Evolutionary conservation across 176 grass and related monocot species (phyloP), one percentile per base, ranked within the genome.

Genomic region (Bromus sterilis): DNA sequence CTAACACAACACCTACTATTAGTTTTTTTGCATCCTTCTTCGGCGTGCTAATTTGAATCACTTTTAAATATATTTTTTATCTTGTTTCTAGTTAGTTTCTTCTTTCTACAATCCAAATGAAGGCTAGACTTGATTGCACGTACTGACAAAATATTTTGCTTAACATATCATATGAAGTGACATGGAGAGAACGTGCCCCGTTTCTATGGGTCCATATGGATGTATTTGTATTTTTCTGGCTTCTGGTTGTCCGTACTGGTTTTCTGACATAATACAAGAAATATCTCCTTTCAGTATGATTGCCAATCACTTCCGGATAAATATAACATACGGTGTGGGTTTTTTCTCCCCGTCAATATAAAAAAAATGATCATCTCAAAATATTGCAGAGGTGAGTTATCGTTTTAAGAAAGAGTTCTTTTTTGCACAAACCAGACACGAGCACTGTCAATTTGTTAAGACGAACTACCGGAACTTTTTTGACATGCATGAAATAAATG

Each of bases 1-100:
- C 82, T 65, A 89, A 85, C 87, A 78, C 40, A 37, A 20, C 72
- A 82, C 78, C 83, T 44, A 72, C 65, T 44, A 35, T 62, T 71
- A 59, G 6, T 28, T 58, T 82, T 77, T 53, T 9, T 71, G 23
- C 65, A 71, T 82, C 64, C 78, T n/a, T 56, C 79, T 72, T 77
- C 0, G 25, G 25, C 64, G 33, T 82, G 61, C 64, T 26, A 61
- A 58, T 34, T 35, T 62, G 21, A 74, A 62, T 60, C 21, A 64
- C 31, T 42, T 76, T 61, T 74, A 71, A 76, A 85, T n/a, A 76
- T 74, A 44, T 4, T 36, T 7, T 66, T 59, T 37, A 46, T 71
- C 60, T 76, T 35, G 21, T 66, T 80, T 80, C 3, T 0, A 49
- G 41, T 5, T 0, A 49, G 32, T 75, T 23, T 37, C 31, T 67